phyloP scores from a whole-genome alignment of 83 land plant genomes.

The Diphasiastrum complanatum region DNA sequence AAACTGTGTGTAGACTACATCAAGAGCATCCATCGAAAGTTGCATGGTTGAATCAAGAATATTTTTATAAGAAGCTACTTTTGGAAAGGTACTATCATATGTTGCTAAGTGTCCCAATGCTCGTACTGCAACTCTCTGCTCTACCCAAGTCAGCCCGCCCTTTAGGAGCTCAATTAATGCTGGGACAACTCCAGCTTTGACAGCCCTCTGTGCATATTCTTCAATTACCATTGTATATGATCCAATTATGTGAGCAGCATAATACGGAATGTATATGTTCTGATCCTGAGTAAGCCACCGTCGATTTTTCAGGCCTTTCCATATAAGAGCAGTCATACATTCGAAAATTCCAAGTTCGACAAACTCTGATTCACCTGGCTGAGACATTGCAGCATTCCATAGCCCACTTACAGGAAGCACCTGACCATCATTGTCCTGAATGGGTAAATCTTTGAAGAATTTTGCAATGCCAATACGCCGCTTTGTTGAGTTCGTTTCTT shows the following conservation, averaged over 20 bases:
- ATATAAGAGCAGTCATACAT: slow-evolving; percentile 61
- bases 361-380: slow-evolving; percentile 68
- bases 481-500: slow-evolving; percentile 82
- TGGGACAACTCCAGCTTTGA: slow-evolving; percentile 57
- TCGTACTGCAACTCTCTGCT: slow-evolving; percentile 87
- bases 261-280: slow-evolving; percentile 83
- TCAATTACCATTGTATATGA: slow-evolving; percentile 80
- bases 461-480: slow-evolving; percentile 78
- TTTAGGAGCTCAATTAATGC: slow-evolving; percentile 78
- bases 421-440: slow-evolving; percentile 51
- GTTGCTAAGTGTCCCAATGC: slow-evolving; percentile 89
- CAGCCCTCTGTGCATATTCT: slow-evolving; percentile 69
- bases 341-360: slow-evolving; percentile 56
- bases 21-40: slow-evolving; percentile 50
- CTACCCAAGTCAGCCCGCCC: slow-evolving; percentile 86
- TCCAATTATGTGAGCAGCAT: slow-evolving; percentile 94
- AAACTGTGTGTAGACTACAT: slow-evolving; percentile 61
- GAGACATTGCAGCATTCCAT: slow-evolving; percentile 81
- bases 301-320: slow-evolving; percentile 46
- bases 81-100: slow-evolving; percentile 57
- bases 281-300: slow-evolving; percentile 62
- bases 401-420: slow-evolving; percentile 55
- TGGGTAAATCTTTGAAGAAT: slow-evolving; percentile 86
- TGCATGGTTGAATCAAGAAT: slow-evolving; percentile 69
- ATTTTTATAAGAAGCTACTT: slow-evolving; percentile 42